Percentiles rank a stretch among this genome's conserved stretches.
These are phyloP conservation scores for Miscanthus lutarioriparius DNA, from an alignment of 176 grass and related monocot genomes.

Conservation along the genomic window DNA sequence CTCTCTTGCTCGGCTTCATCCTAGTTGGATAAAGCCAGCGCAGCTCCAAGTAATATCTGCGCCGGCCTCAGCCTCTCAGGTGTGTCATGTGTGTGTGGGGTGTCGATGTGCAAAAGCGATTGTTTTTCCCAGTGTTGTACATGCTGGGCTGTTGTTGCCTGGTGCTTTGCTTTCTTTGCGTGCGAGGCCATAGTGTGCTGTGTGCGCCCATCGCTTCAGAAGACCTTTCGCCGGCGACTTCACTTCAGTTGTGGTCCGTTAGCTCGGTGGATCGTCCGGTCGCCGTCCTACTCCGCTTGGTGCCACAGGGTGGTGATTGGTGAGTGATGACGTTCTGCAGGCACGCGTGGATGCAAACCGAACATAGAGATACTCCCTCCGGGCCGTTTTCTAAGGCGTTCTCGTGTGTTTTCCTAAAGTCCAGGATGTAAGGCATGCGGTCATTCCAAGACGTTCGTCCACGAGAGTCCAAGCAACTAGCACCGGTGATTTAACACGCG, in stretches of 20 bases:
- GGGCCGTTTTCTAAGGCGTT: too few relatives aligned
- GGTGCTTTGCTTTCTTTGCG: conserved; percentile 12
- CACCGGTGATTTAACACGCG: too few relatives aligned
- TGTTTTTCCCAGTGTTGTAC: background rate
- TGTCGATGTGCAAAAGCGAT: conserved; percentile 20
- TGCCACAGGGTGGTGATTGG: too few relatives aligned
- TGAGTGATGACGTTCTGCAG: too few relatives aligned
- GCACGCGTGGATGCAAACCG: background rate
- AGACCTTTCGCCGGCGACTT: conserved; percentile 9
- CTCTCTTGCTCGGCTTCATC: background rate
- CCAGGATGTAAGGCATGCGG: too few relatives aligned
- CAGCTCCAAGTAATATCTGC: background rate
- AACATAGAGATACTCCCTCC: too few relatives aligned
- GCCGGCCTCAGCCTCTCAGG: conserved; percentile 18
- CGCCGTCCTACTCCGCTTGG: background rate
- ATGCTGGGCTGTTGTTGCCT: background rate
- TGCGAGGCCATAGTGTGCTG: conserved; percentile 15
- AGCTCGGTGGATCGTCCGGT: too few relatives aligned
- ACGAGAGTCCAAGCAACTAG: too few relatives aligned
- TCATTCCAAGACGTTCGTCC: too few relatives aligned
- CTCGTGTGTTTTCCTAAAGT: too few relatives aligned
- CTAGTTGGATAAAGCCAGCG: conserved; percentile 43
- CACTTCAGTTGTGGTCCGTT: background rate
- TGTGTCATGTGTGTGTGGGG: background rate
- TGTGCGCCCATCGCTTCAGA: background rate